Evolutionary conservation across 2,329 filamentous ascomycete species (phyloP).

Genomic region (Trichoderma hamatum): DNA sequence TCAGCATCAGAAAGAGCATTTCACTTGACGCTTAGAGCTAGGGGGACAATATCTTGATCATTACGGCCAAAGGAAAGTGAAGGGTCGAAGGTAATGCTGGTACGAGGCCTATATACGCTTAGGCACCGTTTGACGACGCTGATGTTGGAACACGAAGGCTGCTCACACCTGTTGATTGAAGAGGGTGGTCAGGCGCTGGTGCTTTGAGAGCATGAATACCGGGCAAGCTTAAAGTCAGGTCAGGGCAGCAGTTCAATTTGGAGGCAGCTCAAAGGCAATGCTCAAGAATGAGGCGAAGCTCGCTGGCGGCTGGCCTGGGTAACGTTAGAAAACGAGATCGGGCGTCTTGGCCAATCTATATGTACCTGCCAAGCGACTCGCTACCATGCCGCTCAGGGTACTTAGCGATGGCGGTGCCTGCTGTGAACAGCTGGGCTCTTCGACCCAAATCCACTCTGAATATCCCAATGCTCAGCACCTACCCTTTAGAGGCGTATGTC

Average conservation of each 20-base stretch:
- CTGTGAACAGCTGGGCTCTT: neutral
- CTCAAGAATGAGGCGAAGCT: neutral
- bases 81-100: neutral
- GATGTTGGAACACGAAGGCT: conserved; percentile 12
- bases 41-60: neutral
- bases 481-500: neutral
- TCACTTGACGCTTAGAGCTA: neutral
- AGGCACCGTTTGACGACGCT: conserved; percentile 1
- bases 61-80: neutral
- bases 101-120: neutral
- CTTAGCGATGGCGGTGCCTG: neutral
- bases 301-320: neutral
- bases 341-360: neutral
- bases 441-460: neutral
- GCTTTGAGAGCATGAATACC: neutral
- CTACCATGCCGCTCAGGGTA: neutral
- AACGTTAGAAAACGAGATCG: neutral
- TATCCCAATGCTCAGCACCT: neutral
- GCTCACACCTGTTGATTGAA: neutral
- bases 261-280: neutral
- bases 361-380: neutral
- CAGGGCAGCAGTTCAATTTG: neutral
- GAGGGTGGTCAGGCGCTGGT: neutral
- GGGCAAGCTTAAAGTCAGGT: neutral
- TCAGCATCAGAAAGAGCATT: neutral